A percentile compares a stretch with the other conserved stretches of the same genome.
Evolutionary conservation across 768 basidiomycete genomes (phyloP).

Genomic region (Royoungia palumana): DNA sequence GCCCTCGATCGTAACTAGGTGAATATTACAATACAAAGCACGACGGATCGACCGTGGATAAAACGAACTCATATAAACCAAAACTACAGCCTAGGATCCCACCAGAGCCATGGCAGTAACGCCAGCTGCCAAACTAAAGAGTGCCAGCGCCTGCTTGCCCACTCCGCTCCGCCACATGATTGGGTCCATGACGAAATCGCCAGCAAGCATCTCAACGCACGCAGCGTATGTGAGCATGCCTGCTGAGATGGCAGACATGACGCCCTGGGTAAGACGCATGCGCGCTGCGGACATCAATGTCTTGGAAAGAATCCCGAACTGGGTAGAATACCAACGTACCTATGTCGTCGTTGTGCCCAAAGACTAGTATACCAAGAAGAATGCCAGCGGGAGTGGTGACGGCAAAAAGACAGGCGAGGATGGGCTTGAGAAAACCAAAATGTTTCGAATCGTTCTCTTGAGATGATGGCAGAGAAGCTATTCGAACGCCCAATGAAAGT

Average conservation of each 20-base stretch:
- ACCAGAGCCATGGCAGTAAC: constrained; percentile 62
- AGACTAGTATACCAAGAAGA: constrained; percentile 50
- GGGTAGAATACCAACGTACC: constrained; percentile 14
- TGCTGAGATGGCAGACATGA: constrained; percentile 79
- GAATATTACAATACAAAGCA: background rate
- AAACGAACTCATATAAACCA: too few relatives aligned
- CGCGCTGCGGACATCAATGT: constrained; percentile 29
- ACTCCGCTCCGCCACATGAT: constrained; percentile 40
- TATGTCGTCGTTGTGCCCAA: constrained; percentile 32
- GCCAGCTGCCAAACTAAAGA: constrained; percentile 60
- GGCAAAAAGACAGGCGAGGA: constrained; percentile 62
- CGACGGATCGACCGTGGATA: too few relatives aligned
- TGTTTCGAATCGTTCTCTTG: constrained; percentile 19
- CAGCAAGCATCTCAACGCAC: constrained; percentile 85
- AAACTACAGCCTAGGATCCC: constrained; percentile 26
- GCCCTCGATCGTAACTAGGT: too few relatives aligned
- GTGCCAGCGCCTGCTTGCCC: constrained; percentile 48
- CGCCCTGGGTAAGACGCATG: constrained; percentile 59
- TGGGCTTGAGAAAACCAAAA: constrained; percentile 43
- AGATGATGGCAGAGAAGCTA: constrained; percentile 58
- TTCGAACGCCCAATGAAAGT: constrained; percentile 76
- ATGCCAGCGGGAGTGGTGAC: constrained; percentile 74
- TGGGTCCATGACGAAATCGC: constrained; percentile 76
- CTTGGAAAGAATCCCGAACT: background rate
- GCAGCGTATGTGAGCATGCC: constrained; percentile 83